Evolutionary conservation across 805 yeast genomes (phyloP), one percentile per base, ranked within the genome.

Genomic region (Candida gorgasii): DNA sequence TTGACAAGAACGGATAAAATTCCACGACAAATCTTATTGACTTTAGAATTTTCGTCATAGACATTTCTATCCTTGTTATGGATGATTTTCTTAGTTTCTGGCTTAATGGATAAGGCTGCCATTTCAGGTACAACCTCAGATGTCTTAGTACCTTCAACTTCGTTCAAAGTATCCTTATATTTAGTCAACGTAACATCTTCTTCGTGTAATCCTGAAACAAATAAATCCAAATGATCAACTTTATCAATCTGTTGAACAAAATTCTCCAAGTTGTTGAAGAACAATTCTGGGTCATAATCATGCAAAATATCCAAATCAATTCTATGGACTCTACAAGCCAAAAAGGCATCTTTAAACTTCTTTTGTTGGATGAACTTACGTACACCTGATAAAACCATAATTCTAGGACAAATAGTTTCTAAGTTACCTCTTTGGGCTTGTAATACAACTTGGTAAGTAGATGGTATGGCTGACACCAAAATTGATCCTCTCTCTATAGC

Each of bases 381-480:
- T 18, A 93, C 95, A 16, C 84, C 93, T 9, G 86, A 76, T 29
- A 93, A 67, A 3, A 92, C 95, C 85, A 93, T 82, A 35, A 93
- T 86, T 61, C 99, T 76, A 11, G 99, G 99, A 55, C 80, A 83
- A 14, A 93, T 86, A 0, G 98, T 89, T 62, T 93, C 99, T 51
- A 93, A 68, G 56, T 93, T 93, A 47, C 99, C 99, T 60, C 99
- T 78, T 45, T 95, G 95, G 4, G 97, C 97, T 62, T 93, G 97
- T 40, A 93, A 70, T 3, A 88, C 81, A 14, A 95, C 89, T 0
- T 90, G 76, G 43, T 89, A 82, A 42, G 79, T 84, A 0, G 92
- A 79, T 1, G 97, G 97, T 55, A 89, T 84, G 1, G 80, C 79
- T 29, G 89, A 72, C 0, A 92, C 88, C 36, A 93, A 63, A n/a